phyloP scores from a whole-genome alignment of 2,329 filamentous ascomycete species.

The Cordyceps tenuipes region DNA sequence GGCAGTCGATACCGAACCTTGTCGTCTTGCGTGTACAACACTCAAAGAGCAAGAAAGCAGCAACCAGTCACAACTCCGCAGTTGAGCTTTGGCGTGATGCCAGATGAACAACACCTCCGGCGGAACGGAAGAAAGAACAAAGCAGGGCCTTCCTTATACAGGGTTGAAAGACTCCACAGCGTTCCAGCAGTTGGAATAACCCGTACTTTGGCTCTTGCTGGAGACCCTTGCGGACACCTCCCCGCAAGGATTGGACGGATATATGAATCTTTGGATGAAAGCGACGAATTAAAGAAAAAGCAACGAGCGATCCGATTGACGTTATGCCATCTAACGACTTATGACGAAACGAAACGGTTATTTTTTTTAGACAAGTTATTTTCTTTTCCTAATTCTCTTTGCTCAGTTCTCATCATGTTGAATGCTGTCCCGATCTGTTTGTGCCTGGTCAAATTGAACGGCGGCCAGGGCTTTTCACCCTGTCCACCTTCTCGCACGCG shows the following conservation, averaged over 20 bases:
- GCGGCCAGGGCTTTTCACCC: not conserved
- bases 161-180: constrained; percentile 33
- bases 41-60: not conserved
- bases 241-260: not conserved
- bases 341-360: constrained; percentile 19
- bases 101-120: not conserved
- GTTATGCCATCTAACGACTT: constrained; percentile 18
- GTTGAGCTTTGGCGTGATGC: not conserved
- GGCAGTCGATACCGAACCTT: not conserved
- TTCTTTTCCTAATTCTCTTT: not conserved
- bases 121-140: not conserved
- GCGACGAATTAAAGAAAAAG: constrained; percentile 12
- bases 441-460: not conserved
- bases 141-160: constrained; percentile 21
- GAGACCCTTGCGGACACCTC: not conserved
- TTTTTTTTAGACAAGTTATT: constrained; percentile 14
- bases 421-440: not conserved
- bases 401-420: not conserved
- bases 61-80: not conserved
- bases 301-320: constrained; percentile 13
- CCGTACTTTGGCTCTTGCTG: constrained; percentile 14
- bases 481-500: not conserved
- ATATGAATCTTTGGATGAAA: constrained; percentile 5
- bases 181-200: constrained; percentile 22
- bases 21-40: not conserved